Evolutionary conservation across 768 basidiomycete species (phyloP).

Genomic region (Trametes gibbosa): DNA sequence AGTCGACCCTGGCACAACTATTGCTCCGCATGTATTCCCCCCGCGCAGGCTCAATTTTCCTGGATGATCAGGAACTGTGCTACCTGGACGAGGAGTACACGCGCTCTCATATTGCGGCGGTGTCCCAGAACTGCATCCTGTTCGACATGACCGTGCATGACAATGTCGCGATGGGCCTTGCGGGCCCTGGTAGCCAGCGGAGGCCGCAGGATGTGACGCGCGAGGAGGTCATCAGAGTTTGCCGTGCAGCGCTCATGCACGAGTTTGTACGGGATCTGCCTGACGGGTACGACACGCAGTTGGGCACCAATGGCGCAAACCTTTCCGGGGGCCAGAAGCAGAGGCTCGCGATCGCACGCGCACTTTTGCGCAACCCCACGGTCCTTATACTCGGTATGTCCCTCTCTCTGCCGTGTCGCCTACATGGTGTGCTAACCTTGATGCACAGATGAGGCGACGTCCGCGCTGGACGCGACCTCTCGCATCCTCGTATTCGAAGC

Average conservation of each 20-base stretch:
- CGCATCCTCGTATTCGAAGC: constrained; percentile 82
- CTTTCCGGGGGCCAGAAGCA: constrained; percentile 93
- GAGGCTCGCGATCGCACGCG: constrained; percentile 85
- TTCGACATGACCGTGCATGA: constrained; percentile 81
- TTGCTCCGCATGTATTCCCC: constrained; percentile 74
- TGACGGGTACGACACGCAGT: constrained; percentile 79
- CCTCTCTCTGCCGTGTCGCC: neutral
- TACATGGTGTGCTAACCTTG: neutral
- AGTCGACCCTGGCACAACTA: constrained; percentile 66
- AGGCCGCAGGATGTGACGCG: constrained; percentile 51
- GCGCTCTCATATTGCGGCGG: constrained; percentile 66
- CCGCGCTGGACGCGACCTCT: constrained; percentile 82
- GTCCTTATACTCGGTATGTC: constrained; percentile 86
- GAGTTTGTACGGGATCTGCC: constrained; percentile 86
- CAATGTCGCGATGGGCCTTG: constrained; percentile 79
- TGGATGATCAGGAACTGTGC: constrained; percentile 81
- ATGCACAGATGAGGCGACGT: constrained; percentile 72
- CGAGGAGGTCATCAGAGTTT: constrained; percentile 76
- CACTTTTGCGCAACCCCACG: constrained; percentile 78
- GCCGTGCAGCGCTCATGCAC: constrained; percentile 80
- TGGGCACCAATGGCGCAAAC: constrained; percentile 73
- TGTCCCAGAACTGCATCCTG: constrained; percentile 77
- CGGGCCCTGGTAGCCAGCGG: constrained; percentile 41
- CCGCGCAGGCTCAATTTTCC: constrained; percentile 57
- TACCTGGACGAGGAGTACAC: constrained; percentile 73